These are phyloP conservation scores for Naganishia vaughanmartiniae DNA, from an alignment of 768 basidiomycete genomes.

Conservation along the genomic window DNA sequence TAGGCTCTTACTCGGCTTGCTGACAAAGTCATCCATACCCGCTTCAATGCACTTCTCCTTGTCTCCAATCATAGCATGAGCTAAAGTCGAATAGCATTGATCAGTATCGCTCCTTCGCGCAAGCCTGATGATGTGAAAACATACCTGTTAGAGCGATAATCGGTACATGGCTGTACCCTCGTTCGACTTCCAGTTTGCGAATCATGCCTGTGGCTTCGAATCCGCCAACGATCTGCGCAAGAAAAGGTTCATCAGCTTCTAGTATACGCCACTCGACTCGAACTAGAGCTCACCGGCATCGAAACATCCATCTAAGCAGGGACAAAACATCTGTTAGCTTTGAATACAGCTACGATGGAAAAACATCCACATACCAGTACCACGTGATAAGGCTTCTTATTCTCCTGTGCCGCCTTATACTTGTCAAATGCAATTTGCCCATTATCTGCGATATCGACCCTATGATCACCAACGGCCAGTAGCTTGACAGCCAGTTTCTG, in stretches of 20 bases:
- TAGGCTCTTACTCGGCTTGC: slow-evolving; percentile 12
- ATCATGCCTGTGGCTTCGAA: slow-evolving; percentile 96
- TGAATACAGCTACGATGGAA: neutral
- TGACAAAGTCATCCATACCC: slow-evolving; percentile 37
- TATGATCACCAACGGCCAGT: slow-evolving; percentile 90
- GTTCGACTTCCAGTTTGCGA: slow-evolving; percentile 74
- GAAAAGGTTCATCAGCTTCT: slow-evolving; percentile 46
- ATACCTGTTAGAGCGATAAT: slow-evolving; percentile 81
- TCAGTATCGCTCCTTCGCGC: neutral
- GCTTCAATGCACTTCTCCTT: slow-evolving; percentile 52
- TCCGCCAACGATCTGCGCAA: slow-evolving; percentile 92
- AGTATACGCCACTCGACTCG: neutral
- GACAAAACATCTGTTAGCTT: neutral
- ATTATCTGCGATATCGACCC: slow-evolving; percentile 95
- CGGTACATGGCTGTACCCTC: slow-evolving; percentile 69
- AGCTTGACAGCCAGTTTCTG: slow-evolving; percentile 89
- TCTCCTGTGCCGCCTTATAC: slow-evolving; percentile 54
- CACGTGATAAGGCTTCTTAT: slow-evolving; percentile 77
- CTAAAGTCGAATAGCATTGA: neutral
- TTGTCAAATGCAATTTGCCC: slow-evolving; percentile 87
- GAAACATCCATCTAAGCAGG: slow-evolving; percentile 84
- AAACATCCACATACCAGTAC: slow-evolving; percentile 66
- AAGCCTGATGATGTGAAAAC: neutral
- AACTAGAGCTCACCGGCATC: slow-evolving; percentile 43
- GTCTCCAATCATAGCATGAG: slow-evolving; percentile 42